A percentile compares a stretch with the other conserved stretches of the same genome.
These are phyloP conservation scores for Exophiala calicioides DNA, from an alignment of 2,329 filamentous ascomycete genomes.

Conservation along the genomic window DNA sequence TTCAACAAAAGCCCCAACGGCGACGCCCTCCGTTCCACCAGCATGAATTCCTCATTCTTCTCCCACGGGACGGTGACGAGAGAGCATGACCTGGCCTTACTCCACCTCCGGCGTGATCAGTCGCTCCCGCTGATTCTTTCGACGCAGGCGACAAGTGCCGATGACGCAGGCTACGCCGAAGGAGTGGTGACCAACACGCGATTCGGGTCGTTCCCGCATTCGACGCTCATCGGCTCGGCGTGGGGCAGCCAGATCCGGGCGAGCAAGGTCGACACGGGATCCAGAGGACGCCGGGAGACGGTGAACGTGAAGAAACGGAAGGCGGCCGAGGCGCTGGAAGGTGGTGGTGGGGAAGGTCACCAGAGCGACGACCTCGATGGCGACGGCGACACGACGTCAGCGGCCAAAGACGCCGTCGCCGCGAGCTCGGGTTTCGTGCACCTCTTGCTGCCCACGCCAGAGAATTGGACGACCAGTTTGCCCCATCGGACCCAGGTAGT, in stretches of 20 bases:
- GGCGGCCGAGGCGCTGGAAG: conserved; percentile 43
- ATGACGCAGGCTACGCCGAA: conserved; percentile 71
- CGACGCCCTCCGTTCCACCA: not conserved
- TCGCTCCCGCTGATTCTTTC: conserved; percentile 74
- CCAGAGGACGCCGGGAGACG: conserved; percentile 70
- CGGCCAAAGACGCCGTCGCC: conserved; percentile 38
- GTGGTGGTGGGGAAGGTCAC: too few species aligned
- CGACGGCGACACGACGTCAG: conserved; percentile 22
- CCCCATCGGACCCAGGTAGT: conserved; percentile 56
- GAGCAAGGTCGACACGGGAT: conserved; percentile 86
- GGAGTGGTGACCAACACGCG: conserved; percentile 84
- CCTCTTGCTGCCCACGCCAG: conserved; percentile 51
- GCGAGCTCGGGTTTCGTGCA: conserved; percentile 52
- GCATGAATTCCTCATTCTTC: conserved; percentile 70
- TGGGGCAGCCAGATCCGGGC: conserved; percentile 94
- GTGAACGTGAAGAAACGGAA: conserved; percentile 52
- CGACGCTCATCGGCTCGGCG: conserved; percentile 71
- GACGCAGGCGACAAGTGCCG: conserved; percentile 54
- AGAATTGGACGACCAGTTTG: conserved; percentile 53
- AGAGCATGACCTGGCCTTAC: conserved; percentile 70
- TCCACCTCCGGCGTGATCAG: conserved; percentile 86
- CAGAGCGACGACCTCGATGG: conserved; percentile 29
- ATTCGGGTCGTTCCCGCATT: conserved; percentile 87
- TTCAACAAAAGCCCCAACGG: not conserved
- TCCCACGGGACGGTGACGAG: conserved; percentile 65